phyloP scores from a whole-genome alignment of 768 basidiomycete species.

The Mycena floridula region DNA sequence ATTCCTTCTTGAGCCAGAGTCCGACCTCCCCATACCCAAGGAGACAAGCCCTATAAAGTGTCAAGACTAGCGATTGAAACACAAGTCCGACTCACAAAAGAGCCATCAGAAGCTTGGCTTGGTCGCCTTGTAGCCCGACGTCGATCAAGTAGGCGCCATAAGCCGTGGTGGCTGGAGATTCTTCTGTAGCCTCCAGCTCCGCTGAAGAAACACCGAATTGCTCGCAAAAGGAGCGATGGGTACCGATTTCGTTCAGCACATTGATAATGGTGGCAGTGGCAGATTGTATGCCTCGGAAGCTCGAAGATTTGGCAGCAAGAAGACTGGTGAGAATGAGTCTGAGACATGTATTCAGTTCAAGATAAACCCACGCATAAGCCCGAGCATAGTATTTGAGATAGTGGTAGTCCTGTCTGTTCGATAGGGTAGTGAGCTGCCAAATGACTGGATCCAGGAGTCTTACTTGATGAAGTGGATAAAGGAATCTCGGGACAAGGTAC shows the following conservation, averaged over 20 bases:
- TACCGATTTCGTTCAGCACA: slow-evolving; percentile 62
- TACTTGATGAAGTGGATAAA: slow-evolving; percentile 87
- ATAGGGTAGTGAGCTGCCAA: background rate
- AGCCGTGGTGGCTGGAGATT: slow-evolving; percentile 69
- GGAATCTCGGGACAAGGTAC: slow-evolving; percentile 54
- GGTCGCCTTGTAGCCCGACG: slow-evolving; percentile 59
- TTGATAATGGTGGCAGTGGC: slow-evolving; percentile 60
- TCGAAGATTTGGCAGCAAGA: slow-evolving; percentile 70
- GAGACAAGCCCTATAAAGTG: slow-evolving; percentile 79
- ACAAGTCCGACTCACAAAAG: background rate
- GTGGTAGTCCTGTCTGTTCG: slow-evolving; percentile 67
- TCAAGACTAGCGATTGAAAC: slow-evolving; percentile 55
- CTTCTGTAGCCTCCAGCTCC: slow-evolving; percentile 56
- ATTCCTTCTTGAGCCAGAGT: slow-evolving; percentile 67
- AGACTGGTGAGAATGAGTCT: slow-evolving; percentile 35
- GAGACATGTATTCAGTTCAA: background rate
- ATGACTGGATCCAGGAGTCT: slow-evolving; percentile 12
- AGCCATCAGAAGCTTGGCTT: background rate
- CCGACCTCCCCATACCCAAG: slow-evolving; percentile 93
- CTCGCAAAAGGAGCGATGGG: slow-evolving; percentile 67
- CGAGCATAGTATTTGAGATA: slow-evolving; percentile 82
- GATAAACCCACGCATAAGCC: slow-evolving; percentile 54
- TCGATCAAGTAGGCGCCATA: slow-evolving; percentile 88
- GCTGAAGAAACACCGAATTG: slow-evolving; percentile 59
- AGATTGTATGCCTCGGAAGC: slow-evolving; percentile 53